phyloP scores from a whole-genome alignment of 805 yeast species.

The Metschnikowia drakensbergensis region DNA sequence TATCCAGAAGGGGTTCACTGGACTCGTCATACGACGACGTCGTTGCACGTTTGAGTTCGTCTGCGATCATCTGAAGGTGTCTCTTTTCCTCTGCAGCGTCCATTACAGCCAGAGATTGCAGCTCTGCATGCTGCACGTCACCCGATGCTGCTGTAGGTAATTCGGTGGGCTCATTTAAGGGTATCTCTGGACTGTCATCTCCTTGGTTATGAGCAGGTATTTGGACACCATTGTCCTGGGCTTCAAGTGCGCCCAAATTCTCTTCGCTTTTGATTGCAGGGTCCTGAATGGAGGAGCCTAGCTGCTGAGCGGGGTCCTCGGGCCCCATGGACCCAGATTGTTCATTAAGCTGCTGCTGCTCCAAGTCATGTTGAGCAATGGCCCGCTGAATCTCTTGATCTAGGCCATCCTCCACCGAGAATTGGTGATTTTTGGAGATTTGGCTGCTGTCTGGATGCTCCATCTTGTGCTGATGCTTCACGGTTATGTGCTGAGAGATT shows the following conservation, averaged over 20 bases:
- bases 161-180: background rate
- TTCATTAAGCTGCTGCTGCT: slow-evolving; percentile 14
- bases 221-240: background rate
- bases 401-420: slow-evolving; percentile 18
- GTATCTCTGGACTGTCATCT: background rate
- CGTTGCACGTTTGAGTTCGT: slow-evolving; percentile 32
- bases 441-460: background rate
- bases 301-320: background rate
- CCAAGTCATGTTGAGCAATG: slow-evolving; percentile 21
- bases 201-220: background rate
- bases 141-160: background rate
- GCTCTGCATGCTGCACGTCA: background rate
- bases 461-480: background rate
- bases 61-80: slow-evolving; percentile 30
- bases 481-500: background rate
- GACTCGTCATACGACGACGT: slow-evolving; percentile 7
- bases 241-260: background rate
- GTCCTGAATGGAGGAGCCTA: background rate
- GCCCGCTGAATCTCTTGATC: slow-evolving; percentile 21
- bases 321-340: slow-evolving; percentile 1
- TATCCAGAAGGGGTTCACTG: background rate
- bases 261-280: slow-evolving; percentile 2
- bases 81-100: slow-evolving; percentile 20
- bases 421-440: slow-evolving; percentile 9
- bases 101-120: background rate